Base-by-base conservation (phyloP, 805 yeast genomes). In the Candida mattraensis region DNA sequence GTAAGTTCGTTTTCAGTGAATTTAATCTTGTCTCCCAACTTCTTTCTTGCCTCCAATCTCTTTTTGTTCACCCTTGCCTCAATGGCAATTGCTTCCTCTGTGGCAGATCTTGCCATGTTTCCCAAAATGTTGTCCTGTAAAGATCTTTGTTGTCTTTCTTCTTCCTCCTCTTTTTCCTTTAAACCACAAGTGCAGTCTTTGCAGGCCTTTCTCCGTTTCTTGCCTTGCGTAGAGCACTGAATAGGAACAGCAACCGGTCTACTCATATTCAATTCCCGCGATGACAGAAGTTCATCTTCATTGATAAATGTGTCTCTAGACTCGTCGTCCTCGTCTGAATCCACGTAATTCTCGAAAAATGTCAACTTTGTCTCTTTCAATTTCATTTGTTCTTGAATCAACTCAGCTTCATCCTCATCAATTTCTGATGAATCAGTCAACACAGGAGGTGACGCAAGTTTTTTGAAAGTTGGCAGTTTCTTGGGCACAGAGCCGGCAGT, bases 141-240 rank as follows among this genome's bases (percentile, higher is more conserved):
- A 42, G 58, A 58, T 48, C 67, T 60, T 57, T 61, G 74, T 49
- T 53, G 56, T 47, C 37, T 56, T 41, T 53, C 78, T 71, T 78
- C 87, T 34, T 63, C 67, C 41, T 83, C 89, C 65, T 93, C 96
- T 35, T 74, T 63, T 60, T 93, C 99, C 51, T 84, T 88, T 46
- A 93, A 71, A 5, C 99, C 99, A 69, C 99, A 93, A 0, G 97
- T 83, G 63, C 99, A 93, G 63, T 93, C 96, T 64, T 89, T 93
- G 69, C 99, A 93, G 0, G 99, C 99, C 64, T 81, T 87, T 67
- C 91, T 78, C 58, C 95, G 74, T 63, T 73, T 76, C 48, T 72
- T 74, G 23, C 78, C 79, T 30, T 55, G 67, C 11, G 51, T 33
- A 3, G 47, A 24, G 55, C 87, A 79, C 47, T 72, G 69, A 30